Evolutionary conservation across 1,139 yeast genomes (phyloP).

Genomic region (Kodamaea derodonti): DNA sequence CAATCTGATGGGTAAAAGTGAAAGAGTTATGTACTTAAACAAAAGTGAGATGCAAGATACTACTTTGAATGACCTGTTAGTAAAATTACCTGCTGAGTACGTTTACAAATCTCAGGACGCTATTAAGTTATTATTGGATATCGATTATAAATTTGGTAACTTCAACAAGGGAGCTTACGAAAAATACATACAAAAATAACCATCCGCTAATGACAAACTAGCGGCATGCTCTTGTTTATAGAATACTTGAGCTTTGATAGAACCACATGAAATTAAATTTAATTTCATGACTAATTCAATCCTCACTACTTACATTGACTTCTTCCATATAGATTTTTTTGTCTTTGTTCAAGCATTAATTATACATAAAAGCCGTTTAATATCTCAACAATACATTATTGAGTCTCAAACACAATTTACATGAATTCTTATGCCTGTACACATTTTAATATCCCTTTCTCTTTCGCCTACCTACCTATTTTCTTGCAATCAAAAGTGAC

Average conservation of each 20-base stretch:
- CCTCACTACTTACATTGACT: neutral
- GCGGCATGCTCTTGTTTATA: neutral
- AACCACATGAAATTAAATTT: neutral
- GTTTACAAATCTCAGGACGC: slow-evolving; percentile 62
- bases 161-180: slow-evolving; percentile 51
- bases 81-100: slow-evolving; percentile 45
- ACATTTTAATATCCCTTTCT: too few species aligned
- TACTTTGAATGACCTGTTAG: slow-evolving; percentile 33
- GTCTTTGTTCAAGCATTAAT: too few species aligned
- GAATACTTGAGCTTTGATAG: neutral
- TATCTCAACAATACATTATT: too few species aligned
- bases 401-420: too few species aligned
- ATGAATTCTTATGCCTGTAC: too few species aligned
- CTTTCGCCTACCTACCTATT: too few species aligned
- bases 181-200: slow-evolving; percentile 37
- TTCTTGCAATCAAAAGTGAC: too few species aligned
- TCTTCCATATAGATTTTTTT: neutral
- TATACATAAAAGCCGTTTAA: too few species aligned
- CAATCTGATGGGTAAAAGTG: slow-evolving; percentile 32
- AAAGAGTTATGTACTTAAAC: slow-evolving; percentile 38
- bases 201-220: too few species aligned
- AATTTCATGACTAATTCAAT: neutral
- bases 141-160: slow-evolving; percentile 59
- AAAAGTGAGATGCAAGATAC: slow-evolving; percentile 16
- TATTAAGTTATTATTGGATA: slow-evolving; percentile 56